Conservation (phyloP, 2,329 filamentous ascomycete species). For the Alternaria alternata region DNA sequence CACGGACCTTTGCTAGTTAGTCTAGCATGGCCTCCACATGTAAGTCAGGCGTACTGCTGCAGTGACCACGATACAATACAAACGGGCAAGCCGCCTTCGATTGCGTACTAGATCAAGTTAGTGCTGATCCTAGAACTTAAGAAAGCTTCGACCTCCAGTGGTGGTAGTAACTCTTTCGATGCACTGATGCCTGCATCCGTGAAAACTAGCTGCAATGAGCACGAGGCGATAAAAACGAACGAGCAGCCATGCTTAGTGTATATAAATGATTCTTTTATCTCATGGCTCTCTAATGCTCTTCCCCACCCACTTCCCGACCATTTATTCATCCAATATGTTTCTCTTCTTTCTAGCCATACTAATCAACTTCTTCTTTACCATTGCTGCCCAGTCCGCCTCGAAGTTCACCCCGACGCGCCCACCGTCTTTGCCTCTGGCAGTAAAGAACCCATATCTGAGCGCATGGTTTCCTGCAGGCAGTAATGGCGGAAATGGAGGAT, state of each 20-base stretch:
- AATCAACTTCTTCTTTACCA: slow-evolving; percentile 25
- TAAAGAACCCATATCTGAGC: slow-evolving; percentile 77
- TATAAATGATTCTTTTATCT: slow-evolving; percentile 5
- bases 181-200: slow-evolving; percentile 1
- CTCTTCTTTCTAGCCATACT: slow-evolving; percentile 25
- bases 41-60: slow-evolving; percentile 7
- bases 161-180: background rate
- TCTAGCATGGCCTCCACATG: slow-evolving; percentile 2
- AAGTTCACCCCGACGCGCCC: slow-evolving; percentile 71
- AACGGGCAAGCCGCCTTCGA: background rate
- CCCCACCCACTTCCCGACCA: background rate
- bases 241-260: background rate
- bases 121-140: background rate
- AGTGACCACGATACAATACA: background rate
- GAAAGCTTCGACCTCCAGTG: background rate
- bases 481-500: slow-evolving; percentile 69
- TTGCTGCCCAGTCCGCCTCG: slow-evolving; percentile 49
- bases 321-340: slow-evolving; percentile 27
- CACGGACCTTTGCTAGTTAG: background rate
- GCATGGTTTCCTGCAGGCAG: slow-evolving; percentile 71
- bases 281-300: background rate
- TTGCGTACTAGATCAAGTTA: background rate
- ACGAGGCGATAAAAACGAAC: background rate
- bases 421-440: slow-evolving; percentile 74
- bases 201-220: slow-evolving; percentile 9